Conservation (phyloP, 495 filamentous ascomycete genomes). For the Copromyces sp. region DNA sequence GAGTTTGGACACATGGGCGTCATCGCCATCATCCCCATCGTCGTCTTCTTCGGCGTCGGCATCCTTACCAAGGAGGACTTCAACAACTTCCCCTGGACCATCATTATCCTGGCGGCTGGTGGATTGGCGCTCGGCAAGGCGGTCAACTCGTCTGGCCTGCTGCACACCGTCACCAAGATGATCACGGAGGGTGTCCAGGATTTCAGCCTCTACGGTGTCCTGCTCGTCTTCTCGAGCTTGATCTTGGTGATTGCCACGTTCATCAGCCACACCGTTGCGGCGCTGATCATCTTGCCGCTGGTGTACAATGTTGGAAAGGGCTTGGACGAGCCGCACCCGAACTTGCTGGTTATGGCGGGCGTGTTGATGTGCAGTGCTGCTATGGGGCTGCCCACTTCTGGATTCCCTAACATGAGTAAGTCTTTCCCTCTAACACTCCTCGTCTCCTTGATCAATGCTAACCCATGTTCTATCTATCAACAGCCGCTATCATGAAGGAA, state of each 20-base stretch:
- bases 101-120: conserved; percentile 95
- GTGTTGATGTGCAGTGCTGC: conserved; percentile 56
- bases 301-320: conserved; percentile 72
- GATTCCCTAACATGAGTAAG: conserved; percentile 99
- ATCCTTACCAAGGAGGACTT: conserved; percentile 99
- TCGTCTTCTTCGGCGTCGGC: conserved; percentile 92
- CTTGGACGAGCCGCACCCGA: conserved; percentile 86
- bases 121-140: conserved; percentile 90
- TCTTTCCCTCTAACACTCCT: conserved; percentile 9
- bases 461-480: neutral
- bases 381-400: conserved; percentile 90
- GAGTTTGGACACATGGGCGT: conserved; percentile 97
- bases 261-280: conserved; percentile 95
- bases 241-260: conserved; percentile 95
- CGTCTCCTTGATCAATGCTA: neutral
- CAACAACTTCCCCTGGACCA: conserved; percentile 99
- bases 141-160: conserved; percentile 84
- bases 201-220: conserved; percentile 75
- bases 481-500: conserved; percentile 99
- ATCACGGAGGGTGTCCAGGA: conserved; percentile 68
- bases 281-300: conserved; percentile 86
- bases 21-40: conserved; percentile 90
- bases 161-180: conserved; percentile 69
- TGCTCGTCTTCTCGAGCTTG: conserved; percentile 75
- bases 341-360: conserved; percentile 79